Percentiles rank a stretch among this genome's conserved stretches.
phyloP scores from a whole-genome alignment of 768 basidiomycete species.

The Ephemerocybe angulata region DNA sequence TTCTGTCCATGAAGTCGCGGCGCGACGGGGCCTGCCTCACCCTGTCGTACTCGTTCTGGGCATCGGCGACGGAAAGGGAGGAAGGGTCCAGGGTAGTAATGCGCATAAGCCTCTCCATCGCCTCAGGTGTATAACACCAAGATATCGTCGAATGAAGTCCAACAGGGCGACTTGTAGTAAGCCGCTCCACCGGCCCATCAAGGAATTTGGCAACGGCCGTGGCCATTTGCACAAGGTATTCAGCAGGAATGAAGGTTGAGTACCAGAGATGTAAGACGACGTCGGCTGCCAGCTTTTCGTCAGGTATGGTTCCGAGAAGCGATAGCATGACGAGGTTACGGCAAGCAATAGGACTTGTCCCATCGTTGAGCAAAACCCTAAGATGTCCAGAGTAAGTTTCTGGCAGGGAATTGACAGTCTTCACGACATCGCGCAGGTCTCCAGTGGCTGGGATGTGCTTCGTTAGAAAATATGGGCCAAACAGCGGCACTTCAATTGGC shows the following conservation, averaged over 20 bases:
- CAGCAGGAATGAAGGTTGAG: slow-evolving; percentile 37
- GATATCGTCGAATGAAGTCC: too few relatives aligned
- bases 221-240: slow-evolving; percentile 22
- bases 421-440: too few relatives aligned
- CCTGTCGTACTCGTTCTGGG: slow-evolving; percentile 28
- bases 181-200: neutral
- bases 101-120: too few relatives aligned
- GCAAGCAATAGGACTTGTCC: slow-evolving; percentile 22
- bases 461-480: too few relatives aligned
- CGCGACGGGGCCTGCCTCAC: slow-evolving; percentile 34
- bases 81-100: neutral
- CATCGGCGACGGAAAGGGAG: slow-evolving; percentile 12
- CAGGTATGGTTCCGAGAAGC: slow-evolving; percentile 34
- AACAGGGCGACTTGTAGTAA: too few relatives aligned
- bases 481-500: too few relatives aligned
- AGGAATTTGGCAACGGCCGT: slow-evolving; percentile 19
- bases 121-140: too few relatives aligned
- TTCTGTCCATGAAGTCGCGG: slow-evolving; percentile 36
- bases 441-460: too few relatives aligned
- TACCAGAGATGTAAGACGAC: slow-evolving; percentile 49
- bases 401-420: too few relatives aligned
- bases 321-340: slow-evolving; percentile 44
- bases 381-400: too few relatives aligned
- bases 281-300: slow-evolving; percentile 36
- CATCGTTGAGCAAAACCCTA: too few relatives aligned